Percentiles rank a stretch among this genome's conserved stretches.
Conservation (phyloP, 2,329 filamentous ascomycete genomes). For the Diplodia scrobiculata region DNA sequence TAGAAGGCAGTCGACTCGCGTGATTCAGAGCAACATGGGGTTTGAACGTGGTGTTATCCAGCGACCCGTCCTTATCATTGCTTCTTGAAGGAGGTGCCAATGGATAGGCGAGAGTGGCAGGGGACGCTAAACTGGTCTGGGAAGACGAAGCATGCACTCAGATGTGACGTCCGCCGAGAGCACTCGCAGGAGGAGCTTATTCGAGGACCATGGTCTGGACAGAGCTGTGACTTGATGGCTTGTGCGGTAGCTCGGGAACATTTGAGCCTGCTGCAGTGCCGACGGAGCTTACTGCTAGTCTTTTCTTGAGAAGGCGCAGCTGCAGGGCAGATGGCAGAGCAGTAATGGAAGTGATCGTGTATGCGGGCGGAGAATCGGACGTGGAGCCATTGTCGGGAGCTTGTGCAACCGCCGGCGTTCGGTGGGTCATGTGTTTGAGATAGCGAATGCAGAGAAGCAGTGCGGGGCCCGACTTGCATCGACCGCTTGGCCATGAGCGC, state of each 20-base stretch:
- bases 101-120: not conserved
- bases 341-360: not conserved
- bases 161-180: constrained; percentile 6
- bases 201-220: not conserved
- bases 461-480: not conserved
- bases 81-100: constrained; percentile 12
- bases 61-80: constrained; percentile 8
- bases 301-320: not conserved
- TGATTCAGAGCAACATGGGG: not conserved
- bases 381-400: not conserved
- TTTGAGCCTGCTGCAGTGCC: not conserved
- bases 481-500: no score
- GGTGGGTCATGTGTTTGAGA: not conserved
- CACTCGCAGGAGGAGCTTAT: not conserved
- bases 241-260: not conserved
- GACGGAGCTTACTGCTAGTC: not conserved
- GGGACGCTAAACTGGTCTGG: not conserved
- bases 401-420: not conserved
- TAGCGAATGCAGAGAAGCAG: not conserved
- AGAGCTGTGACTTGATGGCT: no score
- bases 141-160: not conserved
- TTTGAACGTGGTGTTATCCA: not conserved
- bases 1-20: not conserved
- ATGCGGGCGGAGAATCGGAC: not conserved
- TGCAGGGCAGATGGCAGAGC: not conserved